Evolutionary conservation across 2,329 filamentous ascomycete genomes (phyloP), one percentile per base, ranked within the genome.

Genomic region (Penicillium psychrosexuale): DNA sequence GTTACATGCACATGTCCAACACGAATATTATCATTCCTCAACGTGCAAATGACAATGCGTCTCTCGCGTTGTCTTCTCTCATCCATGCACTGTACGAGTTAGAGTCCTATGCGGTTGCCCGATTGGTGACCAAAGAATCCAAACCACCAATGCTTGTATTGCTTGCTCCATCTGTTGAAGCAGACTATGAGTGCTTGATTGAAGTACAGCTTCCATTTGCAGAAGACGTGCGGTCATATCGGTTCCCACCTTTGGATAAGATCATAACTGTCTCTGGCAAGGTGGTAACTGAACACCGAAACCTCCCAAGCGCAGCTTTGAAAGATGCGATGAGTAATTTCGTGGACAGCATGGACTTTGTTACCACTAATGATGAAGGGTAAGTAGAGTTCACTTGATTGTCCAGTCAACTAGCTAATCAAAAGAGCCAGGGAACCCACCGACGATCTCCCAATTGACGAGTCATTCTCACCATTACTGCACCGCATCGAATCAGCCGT

Each of bases 161-260:
- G 13, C 80, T 99, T 40, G 87, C 89, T 5, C 94, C 94, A 3
- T 82, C 84, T 19, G 85, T 96, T 56, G 90, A 95, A 58, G 78
- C 82, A 2, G 86, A 90, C 27, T 84, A 90, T 61, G 92, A 97
- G 70, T 93, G 90, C 64, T 80, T 99, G 2, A 86, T 96, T 59
- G 94, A 99, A 68, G 82, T 95, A 1, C 91, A 94, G 34, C 79
- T 97, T 6, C 94, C 94, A 0, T 99, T 97, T 66, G 87, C 91
- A 2, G 94, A 99, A 76, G 94, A 99, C 68, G 80, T 97, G 45
- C 84, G 94, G 34, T 82, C 82, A n/a, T 97, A 97, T 71, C 88
- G 86, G 55, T 99, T 99, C 62, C 91, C 94, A 6, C 90, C 93
- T 0, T 77, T 99, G 11, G 92, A 96, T 69, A 88, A 84, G 58